Evolutionary conservation across 2,329 filamentous ascomycete species (phyloP), one percentile per base, ranked within the genome.

Genomic region (Thielaviopsis euricoi): DNA sequence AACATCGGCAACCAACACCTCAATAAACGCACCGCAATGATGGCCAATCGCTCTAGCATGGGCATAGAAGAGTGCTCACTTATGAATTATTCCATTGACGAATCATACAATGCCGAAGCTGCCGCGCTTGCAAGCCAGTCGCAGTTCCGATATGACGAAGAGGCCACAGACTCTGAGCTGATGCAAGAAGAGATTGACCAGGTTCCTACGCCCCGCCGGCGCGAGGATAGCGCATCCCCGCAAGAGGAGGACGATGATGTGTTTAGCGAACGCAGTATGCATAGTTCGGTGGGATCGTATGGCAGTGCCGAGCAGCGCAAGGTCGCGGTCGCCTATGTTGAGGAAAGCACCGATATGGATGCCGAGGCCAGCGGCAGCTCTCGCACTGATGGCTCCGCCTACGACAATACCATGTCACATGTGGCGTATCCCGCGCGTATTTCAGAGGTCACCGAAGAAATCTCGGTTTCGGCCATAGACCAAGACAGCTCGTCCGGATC

Each of bases 201-300:
- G n/a, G 15, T 29, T 21, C 29, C 57, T 5, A 57, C 58, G 13
- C 55, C 58, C 13, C 55, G 52, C 26, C 55, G 40, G 10, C 46
- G 52, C 5, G 55, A 60, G 9, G 52, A 58, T 29, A 56, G 55
- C 52, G 74, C 70, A 64, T 76, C 74, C 66, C 79, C 75, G 0
- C 76, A 76, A 56, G 71, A 77, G 60, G 75, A 74, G 29, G 70
- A 71, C 50, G 76, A 79, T 22, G 78, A 81, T 55, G 75, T 82
- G 19, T 82, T 82, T 64, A 81, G 77, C 67, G 76, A 77, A 62
- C 73, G 71, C 68, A 83, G 74, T 66, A 75, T 74, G 1, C 74
- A 78, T 46, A 81, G 76, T 65, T 82, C 79, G 1, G 65, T 79
- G 58, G 77, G 76, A 1, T 81, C 78, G 1, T 70, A 77, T 59